Conservation (phyloP, 495 filamentous ascomycete species). For the Hyaloscypha variabilis region DNA sequence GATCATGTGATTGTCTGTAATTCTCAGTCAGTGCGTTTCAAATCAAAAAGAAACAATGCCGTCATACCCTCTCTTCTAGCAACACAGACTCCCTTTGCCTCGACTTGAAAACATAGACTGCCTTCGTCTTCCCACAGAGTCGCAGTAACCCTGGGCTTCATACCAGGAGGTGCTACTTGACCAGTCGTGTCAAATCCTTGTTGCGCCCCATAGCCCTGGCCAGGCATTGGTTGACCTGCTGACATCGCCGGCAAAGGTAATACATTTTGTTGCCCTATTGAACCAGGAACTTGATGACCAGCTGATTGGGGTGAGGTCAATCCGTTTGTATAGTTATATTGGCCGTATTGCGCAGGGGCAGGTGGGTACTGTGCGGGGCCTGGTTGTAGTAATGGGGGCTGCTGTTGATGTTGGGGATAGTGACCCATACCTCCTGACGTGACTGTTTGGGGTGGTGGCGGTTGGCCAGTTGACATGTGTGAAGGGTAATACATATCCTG, state of each 20-base stretch:
- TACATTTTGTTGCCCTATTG: constrained; percentile 61
- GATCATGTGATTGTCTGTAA: constrained; percentile 97
- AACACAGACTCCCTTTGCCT: constrained; percentile 94
- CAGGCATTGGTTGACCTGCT: constrained; percentile 52
- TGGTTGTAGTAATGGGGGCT: constrained; percentile 82
- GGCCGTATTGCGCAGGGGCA: constrained; percentile 62
- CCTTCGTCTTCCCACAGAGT: constrained; percentile 99
- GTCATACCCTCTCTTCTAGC: constrained; percentile 86
- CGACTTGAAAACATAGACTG: constrained; percentile 96
- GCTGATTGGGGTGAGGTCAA: constrained; percentile 74
- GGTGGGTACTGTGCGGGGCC: constrained; percentile 69
- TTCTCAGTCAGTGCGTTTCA: constrained; percentile 9
- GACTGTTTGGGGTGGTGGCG: constrained; percentile 78
- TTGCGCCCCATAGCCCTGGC: constrained; percentile 51
- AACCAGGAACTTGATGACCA: constrained; percentile 68
- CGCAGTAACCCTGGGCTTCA: constrained; percentile 97
- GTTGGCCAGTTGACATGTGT: constrained; percentile 81
- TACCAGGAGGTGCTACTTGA: constrained; percentile 92
- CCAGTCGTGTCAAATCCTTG: constrained; percentile 84
- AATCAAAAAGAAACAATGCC: neutral
- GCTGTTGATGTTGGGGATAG: constrained; percentile 72
- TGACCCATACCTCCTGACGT: constrained; percentile 74
- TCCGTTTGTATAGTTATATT: constrained; percentile 75
- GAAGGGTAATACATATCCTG: constrained; percentile 83
- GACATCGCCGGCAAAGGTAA: constrained; percentile 67